Percentiles rank a stretch among this genome's conserved stretches.
phyloP scores from a whole-genome alignment of 257 asterid genomes.

The Gardenia jasminoides region DNA sequence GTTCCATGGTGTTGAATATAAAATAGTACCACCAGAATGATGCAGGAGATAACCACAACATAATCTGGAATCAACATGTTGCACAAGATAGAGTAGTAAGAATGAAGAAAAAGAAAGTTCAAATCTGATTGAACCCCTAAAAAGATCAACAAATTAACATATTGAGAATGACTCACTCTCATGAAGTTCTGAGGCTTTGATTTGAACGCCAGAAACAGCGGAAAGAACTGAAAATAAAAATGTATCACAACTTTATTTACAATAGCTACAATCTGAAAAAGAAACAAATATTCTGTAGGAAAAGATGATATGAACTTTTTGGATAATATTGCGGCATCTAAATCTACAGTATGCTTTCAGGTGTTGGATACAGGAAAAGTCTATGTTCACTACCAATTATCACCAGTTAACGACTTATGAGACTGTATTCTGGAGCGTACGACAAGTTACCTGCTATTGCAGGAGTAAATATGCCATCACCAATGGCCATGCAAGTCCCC shows the following conservation, averaged over 20 bases:
- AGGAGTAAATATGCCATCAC: slow-evolving; percentile 47
- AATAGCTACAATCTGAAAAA: background rate
- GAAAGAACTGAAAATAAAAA: slow-evolving; percentile 32
- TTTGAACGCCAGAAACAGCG: slow-evolving; percentile 37
- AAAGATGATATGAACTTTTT: background rate
- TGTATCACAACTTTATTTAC: background rate
- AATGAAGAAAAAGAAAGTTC: background rate
- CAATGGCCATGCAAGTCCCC: slow-evolving; percentile 46
- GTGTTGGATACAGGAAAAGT: background rate
- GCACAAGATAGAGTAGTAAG: background rate
- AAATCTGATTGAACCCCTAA: background rate
- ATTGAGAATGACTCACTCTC: slow-evolving; percentile 25
- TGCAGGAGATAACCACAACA: slow-evolving; percentile 32
- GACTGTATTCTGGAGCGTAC: background rate
- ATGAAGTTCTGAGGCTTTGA: slow-evolving; percentile 28
- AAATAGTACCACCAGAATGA: slow-evolving; percentile 38
- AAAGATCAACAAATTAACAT: background rate
- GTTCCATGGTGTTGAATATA: slow-evolving; percentile 44
- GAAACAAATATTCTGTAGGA: background rate
- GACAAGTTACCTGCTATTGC: slow-evolving; percentile 39
- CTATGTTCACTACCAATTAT: background rate
- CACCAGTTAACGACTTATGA: background rate
- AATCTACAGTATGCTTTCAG: background rate
- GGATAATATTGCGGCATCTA: background rate
- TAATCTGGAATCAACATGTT: slow-evolving; percentile 22